Evolutionary conservation across 768 basidiomycete genomes (phyloP).

Genomic region (Naganishia randhawae): DNA sequence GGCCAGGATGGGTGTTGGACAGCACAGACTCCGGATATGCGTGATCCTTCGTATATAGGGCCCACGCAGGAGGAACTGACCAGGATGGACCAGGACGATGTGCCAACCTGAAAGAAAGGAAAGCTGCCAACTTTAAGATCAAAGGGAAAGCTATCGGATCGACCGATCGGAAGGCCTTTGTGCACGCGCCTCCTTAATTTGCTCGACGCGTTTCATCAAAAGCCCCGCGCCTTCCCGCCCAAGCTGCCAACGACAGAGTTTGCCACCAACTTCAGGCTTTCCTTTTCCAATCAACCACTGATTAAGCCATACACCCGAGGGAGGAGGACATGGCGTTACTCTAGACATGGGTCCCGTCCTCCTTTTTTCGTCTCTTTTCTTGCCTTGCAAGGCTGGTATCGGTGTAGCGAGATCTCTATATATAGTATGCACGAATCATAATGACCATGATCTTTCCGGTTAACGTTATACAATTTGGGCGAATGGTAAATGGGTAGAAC

Average conservation of each 20-base stretch:
- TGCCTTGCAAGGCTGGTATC: no score
- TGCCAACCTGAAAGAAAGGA: neutral
- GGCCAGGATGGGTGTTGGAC: neutral
- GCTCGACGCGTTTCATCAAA: constrained; percentile 19
- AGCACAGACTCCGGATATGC: neutral
- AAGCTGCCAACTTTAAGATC: constrained; percentile 8
- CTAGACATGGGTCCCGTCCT: no score
- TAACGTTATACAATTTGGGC: neutral
- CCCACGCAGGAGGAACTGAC: neutral
- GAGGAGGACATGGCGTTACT: no score
- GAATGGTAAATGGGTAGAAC: neutral
- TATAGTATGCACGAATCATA: no score
- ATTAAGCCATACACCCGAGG: no score
- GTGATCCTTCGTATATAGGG: neutral
- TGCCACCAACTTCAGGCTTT: no score
- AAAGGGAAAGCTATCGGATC: constrained; percentile 17
- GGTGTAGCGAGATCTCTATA: no score
- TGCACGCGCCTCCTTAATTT: neutral
- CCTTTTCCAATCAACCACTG: no score
- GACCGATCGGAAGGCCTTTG: constrained; percentile 6
- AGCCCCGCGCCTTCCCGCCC: neutral
- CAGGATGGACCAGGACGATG: neutral
- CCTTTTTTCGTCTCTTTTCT: no score
- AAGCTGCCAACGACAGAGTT: no score
- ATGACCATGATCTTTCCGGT: no score